These are phyloP conservation scores for Vanderwaltozyma verrucispora DNA, from an alignment of 805 yeast species.

Conservation along the genomic window DNA sequence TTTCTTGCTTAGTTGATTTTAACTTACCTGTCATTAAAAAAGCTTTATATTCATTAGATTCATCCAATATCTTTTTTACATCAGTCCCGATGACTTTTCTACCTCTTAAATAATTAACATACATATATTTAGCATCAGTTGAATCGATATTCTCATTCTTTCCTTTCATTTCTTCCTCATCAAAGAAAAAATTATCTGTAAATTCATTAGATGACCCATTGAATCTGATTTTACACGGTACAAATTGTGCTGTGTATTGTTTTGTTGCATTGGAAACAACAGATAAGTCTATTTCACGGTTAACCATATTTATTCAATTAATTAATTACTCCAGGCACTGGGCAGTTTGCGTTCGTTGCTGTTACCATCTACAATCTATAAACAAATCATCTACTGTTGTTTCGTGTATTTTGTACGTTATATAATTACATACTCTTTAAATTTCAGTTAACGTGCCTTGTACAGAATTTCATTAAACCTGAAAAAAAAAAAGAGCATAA, in stretches of 20 bases:
- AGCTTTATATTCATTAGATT: constrained; percentile 7
- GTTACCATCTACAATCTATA: too few relatives aligned
- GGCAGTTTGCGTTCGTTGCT: too few relatives aligned
- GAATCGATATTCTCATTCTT: background rate
- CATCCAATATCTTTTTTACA: constrained; percentile 1
- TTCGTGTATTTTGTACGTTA: too few relatives aligned
- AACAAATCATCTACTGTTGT: too few relatives aligned
- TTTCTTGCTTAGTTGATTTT: background rate
- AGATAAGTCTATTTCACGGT: background rate
- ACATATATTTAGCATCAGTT: background rate
- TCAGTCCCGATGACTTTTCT: constrained; percentile 26
- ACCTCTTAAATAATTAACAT: constrained; percentile 28
- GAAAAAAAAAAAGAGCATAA: too few relatives aligned
- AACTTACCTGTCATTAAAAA: constrained; percentile 7
- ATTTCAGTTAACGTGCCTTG: too few relatives aligned
- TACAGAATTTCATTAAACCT: too few relatives aligned
- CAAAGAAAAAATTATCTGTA: constrained; percentile 8
- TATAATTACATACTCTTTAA: too few relatives aligned
- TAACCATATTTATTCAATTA: too few relatives aligned
- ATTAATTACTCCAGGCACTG: too few relatives aligned
- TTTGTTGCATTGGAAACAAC: background rate
- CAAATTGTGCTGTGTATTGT: constrained; percentile 11
- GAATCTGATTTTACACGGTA: constrained; percentile 16
- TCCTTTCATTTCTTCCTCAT: constrained; percentile 3
- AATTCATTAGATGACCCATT: constrained; percentile 14